Evolutionary conservation across 352 stramenopile genomes (phyloP), one percentile per base, ranked within the genome.

Genomic region (Phytophthora pseudosyringae): DNA sequence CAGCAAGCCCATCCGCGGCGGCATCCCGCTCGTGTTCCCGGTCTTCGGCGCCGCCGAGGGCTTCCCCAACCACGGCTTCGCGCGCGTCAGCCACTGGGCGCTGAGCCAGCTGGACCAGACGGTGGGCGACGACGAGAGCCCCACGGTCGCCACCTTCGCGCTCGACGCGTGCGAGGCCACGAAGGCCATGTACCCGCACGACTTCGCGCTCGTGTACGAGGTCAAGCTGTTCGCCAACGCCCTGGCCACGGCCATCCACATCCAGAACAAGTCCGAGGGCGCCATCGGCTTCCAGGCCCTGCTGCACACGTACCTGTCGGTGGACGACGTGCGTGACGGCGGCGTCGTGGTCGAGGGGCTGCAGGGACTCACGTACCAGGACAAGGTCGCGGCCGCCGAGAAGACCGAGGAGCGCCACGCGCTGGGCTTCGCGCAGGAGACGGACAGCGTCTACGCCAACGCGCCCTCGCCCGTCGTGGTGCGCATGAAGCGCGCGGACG

Each of bases 1-100:
- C 54, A 90, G 69, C 55, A 98, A 98, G 69, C 86, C 96, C 32
- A 98, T 99, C 64, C 91, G 97, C 36, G 97, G 97, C 55, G 96
- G 96, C 32, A 98, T 99, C 46, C 97, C 97, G 32, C 71, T 99
- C 18, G 95, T 98, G 38, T 99, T 99, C 79, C 97, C 97, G 32
- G 90, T 98, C 49, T 99, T 99, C 72, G 96, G 95, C 54, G 78
- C 73, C 36, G 86, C 83, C 6, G 58, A 78, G n/a, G 84, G 80
- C 7, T 97, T 97, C 64, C 90, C 91, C 1, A 96, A 97, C 68
- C 97, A 99, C 80, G 97, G 97, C 29, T 98, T 99, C 72, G 88
- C 95, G 33, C 90, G 97, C 36, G 90, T 76, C 5, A 84, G 70
- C 29, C 51, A 90, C 41, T 95, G 87, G 87, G 76, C 72, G 55